Percentiles rank a stretch among this genome's conserved stretches.
Conservation (phyloP, 2,329 filamentous ascomycete species). For the Didymosphaeria variabile region DNA sequence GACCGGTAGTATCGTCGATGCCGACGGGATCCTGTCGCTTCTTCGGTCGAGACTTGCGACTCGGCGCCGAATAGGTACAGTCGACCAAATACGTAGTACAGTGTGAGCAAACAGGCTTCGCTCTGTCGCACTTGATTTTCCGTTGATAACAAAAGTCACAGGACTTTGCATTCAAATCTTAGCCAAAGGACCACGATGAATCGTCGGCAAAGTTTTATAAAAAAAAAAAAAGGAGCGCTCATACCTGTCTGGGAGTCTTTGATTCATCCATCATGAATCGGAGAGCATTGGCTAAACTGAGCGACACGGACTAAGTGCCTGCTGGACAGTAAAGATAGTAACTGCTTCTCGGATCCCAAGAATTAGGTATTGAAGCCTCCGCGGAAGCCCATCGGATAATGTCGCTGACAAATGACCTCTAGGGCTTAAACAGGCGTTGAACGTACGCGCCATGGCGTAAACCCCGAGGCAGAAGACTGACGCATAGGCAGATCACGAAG, state of each 20-base stretch:
- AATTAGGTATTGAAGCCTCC: conserved; percentile 14
- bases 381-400: conserved; percentile 17
- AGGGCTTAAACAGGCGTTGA: neutral
- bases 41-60: conserved; percentile 29
- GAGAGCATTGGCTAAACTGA: conserved; percentile 16
- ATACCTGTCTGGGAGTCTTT: conserved; percentile 24
- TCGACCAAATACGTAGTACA: conserved; percentile 37
- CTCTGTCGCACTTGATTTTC: conserved; percentile 49
- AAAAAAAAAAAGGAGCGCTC: conserved; percentile 4
- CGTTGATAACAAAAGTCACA: conserved; percentile 49
- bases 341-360: conserved; percentile 4
- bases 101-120: conserved; percentile 46
- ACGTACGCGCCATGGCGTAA: neutral
- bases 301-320: conserved; percentile 6
- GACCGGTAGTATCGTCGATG: conserved; percentile 17
- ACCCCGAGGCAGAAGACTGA: neutral
- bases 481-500: neutral
- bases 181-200: conserved; percentile 15
- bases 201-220: conserved; percentile 19
- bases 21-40: conserved; percentile 24
- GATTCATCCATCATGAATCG: conserved; percentile 18
- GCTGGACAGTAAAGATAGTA: conserved; percentile 13
- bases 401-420: conserved; percentile 12
- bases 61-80: conserved; percentile 33
- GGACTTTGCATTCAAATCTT: conserved; percentile 26